These are phyloP conservation scores for Beauveria sp. DNA, from an alignment of 2,329 filamentous ascomycete species.

Conservation along the genomic window DNA sequence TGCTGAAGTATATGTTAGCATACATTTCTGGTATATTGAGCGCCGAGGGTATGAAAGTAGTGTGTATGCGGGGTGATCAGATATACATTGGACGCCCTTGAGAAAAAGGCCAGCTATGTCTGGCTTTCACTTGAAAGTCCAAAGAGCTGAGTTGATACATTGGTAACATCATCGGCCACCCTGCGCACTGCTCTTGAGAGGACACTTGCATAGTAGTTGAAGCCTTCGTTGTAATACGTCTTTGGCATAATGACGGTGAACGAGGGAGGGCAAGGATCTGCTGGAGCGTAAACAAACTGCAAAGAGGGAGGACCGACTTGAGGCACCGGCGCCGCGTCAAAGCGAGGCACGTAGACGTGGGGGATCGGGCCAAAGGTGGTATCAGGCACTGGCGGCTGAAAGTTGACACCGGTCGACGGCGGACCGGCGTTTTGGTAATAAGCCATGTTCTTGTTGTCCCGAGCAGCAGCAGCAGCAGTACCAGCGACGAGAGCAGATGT, in stretches of 20 bases:
- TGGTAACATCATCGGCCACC: not conserved
- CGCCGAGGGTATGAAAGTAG: not conserved
- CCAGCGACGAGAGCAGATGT: constrained; percentile 12
- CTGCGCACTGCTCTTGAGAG: not conserved
- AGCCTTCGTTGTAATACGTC: constrained; percentile 24
- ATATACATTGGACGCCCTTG: not conserved
- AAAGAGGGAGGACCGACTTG: constrained; percentile 27
- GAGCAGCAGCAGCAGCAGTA: constrained; percentile 10
- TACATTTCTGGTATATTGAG: not conserved
- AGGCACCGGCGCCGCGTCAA: constrained; percentile 31
- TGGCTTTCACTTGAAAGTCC: not conserved
- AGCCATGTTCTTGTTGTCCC: constrained; percentile 22
- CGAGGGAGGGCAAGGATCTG: constrained; percentile 16
- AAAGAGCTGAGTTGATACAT: not conserved
- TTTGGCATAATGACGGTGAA: constrained; percentile 26
- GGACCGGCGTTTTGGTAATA: constrained; percentile 37
- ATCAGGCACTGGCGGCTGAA: constrained; percentile 52
- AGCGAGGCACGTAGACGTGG: constrained; percentile 49
- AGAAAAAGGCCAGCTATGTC: not conserved
- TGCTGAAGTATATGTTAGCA: constrained; percentile 21
- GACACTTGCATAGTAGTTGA: constrained; percentile 34
- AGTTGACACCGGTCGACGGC: constrained; percentile 39
- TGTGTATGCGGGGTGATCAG: not conserved
- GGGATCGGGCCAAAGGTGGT: constrained; percentile 47
- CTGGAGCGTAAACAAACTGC: constrained; percentile 19